Evolutionary conservation across 1,284 basidiomycete genomes (phyloP), one percentile per base, ranked within the genome.

Genomic region (Anthracocystis setariae): DNA sequence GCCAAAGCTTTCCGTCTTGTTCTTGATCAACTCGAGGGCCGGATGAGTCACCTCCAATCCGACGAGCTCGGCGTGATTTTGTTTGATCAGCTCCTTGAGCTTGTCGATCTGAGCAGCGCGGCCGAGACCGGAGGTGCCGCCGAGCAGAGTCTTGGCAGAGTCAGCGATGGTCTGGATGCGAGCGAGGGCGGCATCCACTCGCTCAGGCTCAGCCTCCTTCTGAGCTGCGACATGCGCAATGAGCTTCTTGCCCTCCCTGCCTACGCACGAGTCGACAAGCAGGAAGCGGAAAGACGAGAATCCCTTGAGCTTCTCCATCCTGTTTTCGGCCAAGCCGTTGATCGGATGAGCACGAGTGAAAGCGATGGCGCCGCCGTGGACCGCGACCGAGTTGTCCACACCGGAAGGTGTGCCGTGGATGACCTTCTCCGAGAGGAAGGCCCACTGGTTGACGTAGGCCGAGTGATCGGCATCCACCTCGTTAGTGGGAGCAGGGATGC

Each of bases 341-440:
- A 68, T 89, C 74, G 91, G 91, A 25, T 91, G 90, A 61, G 91
- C 87, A 49, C 92, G 89, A 5, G 91, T 92, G 84, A 96, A 99
- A 23, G 91, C 89, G 68, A 98, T 87, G 20, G 94, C 96, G 46
- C 96, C 95, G 18, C 96, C 96, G 78, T 91, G 92, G 0, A 94
- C 91, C 8, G 93, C 88, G 32, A 98, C 93, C 17, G 93, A 91
- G 83, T 99, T 98, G 84, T 99, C 96, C 32, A 99, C 92, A 20
- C 96, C 96, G 60, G 92, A 95, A 0, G 96, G 96, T 78, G 93
- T 98, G 3, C 96, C 96, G 82, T 99, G 96, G 50, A 98, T 86
- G 35, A 99, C 92, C 84, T 98, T 98, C 85, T 99, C 96, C 7
- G 91, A 88, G 46, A 97, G 85, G 84, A 97, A 98, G 18, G 96